Evolutionary conservation across 805 yeast genomes (phyloP).

Genomic region (Priceomyces carsonii): DNA sequence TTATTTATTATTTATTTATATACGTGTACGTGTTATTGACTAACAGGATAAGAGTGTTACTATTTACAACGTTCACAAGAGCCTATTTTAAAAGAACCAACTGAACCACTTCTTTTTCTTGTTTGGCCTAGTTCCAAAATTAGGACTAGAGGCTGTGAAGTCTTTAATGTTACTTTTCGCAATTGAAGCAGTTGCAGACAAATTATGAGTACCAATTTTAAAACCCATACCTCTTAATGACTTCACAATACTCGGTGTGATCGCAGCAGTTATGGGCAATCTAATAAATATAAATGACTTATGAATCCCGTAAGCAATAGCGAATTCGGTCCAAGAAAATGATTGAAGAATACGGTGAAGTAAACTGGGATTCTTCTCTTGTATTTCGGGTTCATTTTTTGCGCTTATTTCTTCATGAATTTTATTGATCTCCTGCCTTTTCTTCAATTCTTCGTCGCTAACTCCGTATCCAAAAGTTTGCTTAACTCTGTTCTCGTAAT

Average conservation of each 20-base stretch:
- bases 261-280: conserved; percentile 87
- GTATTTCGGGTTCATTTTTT: conserved; percentile 20
- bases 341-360: conserved; percentile 25
- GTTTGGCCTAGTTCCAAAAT: conserved; percentile 55
- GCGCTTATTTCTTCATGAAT: conserved; percentile 27
- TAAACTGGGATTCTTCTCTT: conserved; percentile 9
- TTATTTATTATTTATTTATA: conserved; percentile 9
- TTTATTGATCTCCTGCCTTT: conserved; percentile 33
- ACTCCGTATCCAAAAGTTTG: conserved; percentile 63
- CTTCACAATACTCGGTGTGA: conserved; percentile 78
- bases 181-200: conserved; percentile 40
- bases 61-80: conserved; percentile 3
- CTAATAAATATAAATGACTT: conserved; percentile 82
- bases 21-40: conserved; percentile 1
- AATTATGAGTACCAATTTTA: conserved; percentile 58
- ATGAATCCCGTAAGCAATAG: conserved; percentile 91
- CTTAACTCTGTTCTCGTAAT: conserved; percentile 62
- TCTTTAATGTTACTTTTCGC: conserved; percentile 34
- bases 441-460: conserved; percentile 41
- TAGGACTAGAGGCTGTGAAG: conserved; percentile 45
- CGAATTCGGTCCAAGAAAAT: conserved; percentile 74
- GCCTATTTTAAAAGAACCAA: conserved; percentile 55
- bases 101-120: conserved; percentile 57
- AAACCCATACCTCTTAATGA: conserved; percentile 76
- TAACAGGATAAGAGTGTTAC: neutral